Base-by-base conservation (phyloP, 352 stramenopile genomes). In the Aphanomyces astaci region DNA sequence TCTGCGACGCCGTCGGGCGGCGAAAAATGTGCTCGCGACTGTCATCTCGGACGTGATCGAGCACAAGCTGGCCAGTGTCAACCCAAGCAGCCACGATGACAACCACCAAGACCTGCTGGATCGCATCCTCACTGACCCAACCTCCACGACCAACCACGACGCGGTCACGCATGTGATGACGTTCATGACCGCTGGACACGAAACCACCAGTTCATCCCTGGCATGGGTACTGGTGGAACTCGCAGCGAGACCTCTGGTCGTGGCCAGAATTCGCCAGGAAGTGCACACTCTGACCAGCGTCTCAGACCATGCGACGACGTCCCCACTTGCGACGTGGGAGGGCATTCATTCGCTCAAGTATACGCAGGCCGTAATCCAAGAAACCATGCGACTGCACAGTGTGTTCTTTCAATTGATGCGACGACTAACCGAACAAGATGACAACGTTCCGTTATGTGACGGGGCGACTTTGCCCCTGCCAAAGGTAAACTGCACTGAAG, bases 51-150 rank as follows among this genome's bases (percentile, higher is more conserved):
- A 52, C 46, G 59, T 66, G 1, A 30, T 66, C 2, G 19, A 30
- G 27, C 59, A 66, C 59, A 66, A 66, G 30, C 5, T 54, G 28
- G 10, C 40, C n/a, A n/a, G n/a, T n/a, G n/a, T n/a, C n/a, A n/a
- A n/a, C n/a, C n/a, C n/a, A n/a, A n/a, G n/a, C n/a, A n/a, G n/a
- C 27, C 5, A 33, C 40, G 24, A 25, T 19, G 24, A n/a, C n/a
- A n/a, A n/a, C 9, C 7, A 22, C 4, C 19, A 11, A 4, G 59
- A 66, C 46, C 36, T 66, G 3, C 30, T 66, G 11, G 59, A 66
- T 36, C 27, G 24, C 11, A 53, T 66, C 19, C 19, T 66, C 0
- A 36, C 45, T 19, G 40, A 39, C 40, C 11, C 36, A 19, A 22
- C 11, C n/a, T n/a, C n/a, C 15, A 54, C 48, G 11, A 36, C 59